phyloP scores from a whole-genome alignment of 192 early-diverging fungal genomes.

The Umbelopsis isabellina region DNA sequence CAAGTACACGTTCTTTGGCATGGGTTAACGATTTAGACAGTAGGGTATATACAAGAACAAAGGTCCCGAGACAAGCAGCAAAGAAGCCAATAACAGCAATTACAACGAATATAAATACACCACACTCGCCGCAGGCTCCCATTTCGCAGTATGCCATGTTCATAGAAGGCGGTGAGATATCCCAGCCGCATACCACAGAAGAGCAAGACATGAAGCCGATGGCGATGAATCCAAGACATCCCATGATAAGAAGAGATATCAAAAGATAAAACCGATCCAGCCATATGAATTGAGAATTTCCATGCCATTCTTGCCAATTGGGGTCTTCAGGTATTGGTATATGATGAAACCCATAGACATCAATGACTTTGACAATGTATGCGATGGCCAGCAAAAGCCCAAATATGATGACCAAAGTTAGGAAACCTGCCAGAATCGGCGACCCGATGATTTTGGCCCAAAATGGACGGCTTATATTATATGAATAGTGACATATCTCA shows the following conservation, averaged over 20 bases:
- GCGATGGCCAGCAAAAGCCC: background rate
- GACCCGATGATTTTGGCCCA: constrained; percentile 5
- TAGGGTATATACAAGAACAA: background rate
- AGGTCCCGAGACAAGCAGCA: background rate
- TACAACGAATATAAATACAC: background rate
- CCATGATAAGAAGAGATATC: background rate
- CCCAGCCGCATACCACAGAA: background rate
- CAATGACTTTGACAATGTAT: constrained; percentile 7
- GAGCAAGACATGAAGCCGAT: background rate
- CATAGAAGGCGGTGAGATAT: background rate
- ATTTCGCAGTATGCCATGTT: background rate
- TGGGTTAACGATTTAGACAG: background rate
- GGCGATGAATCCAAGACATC: background rate
- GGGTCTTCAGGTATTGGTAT: background rate
- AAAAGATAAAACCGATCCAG: constrained; percentile 10
- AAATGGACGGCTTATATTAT: background rate
- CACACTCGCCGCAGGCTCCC: background rate
- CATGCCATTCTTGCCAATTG: background rate
- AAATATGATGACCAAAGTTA: background rate
- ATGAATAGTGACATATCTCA: background rate
- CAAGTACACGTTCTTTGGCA: constrained; percentile 3
- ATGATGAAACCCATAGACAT: background rate
- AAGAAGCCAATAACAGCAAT: background rate
- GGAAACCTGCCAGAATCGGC: background rate
- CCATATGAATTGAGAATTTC: background rate